Base-by-base conservation (phyloP, 495 filamentous ascomycete genomes). In the Clavariopsis aquatica region DNA sequence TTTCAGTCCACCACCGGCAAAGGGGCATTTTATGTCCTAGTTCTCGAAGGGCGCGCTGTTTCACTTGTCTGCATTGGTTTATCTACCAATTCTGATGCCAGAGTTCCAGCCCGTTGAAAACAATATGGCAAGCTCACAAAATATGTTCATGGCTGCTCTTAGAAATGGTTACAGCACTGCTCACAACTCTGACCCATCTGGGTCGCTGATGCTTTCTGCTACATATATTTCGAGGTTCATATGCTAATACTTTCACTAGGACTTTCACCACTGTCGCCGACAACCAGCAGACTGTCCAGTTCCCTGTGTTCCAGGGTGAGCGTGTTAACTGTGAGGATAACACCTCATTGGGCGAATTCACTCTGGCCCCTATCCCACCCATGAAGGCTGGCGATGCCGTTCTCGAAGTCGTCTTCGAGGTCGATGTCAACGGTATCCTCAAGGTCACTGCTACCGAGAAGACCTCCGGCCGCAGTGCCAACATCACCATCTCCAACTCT, bases 361-460 rank as follows among this genome's bases (percentile, higher is more conserved):
- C 94, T 64, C 84, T 99, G 62, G 91, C 94, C 71, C 94, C 95
- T 63, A 96, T 98, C 67, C 94, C 94, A 56, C 92, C 85, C 13
- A 96, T 96, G 93, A 92, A 92, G 78, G 94, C 94, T 80, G 94
- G 94, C 73, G 95, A 99, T 76, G 91, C 94, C 69, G 93, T 96
- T 70, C 87, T 99, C 26, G 94, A 99, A 79, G 90, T 93, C 72
- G 93, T 98, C 75, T 98, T 99, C 79, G 94, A 99, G 82, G 94
- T 99, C 75, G 94, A 99, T 70, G 94, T 97, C 84, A 99, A 99
- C 82, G 94, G 94, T 87, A 98, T 99, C 78, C 88, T 99, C 73
- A 99, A 99, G 87, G 94, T 99, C 71, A 99, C 95, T 68, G 94
- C 94, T 68, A 96, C 92, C 41, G 94, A 99, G 84, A 99, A 99